These are phyloP conservation scores for Blastobotrys persicus DNA, from an alignment of 1,139 yeast genomes.

Conservation along the genomic window DNA sequence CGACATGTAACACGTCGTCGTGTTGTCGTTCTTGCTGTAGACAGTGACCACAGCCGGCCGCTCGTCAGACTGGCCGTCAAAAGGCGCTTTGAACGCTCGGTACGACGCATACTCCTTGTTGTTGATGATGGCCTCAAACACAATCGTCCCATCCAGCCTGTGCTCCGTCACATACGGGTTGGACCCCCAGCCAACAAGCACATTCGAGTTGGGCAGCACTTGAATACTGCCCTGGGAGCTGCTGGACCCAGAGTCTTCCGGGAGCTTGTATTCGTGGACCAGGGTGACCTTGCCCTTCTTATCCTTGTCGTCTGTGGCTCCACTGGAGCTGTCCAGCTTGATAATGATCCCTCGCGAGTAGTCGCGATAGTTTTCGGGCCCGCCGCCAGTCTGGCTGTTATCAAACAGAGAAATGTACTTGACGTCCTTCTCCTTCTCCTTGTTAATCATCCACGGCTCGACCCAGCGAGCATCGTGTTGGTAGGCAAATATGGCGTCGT, in stretches of 20 bases:
- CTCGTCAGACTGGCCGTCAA: constrained; percentile 7
- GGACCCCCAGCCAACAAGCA: constrained; percentile 44
- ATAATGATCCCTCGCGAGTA: constrained; percentile 13
- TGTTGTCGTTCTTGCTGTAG: background rate
- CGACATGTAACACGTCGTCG: constrained; percentile 11
- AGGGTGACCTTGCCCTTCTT: constrained; percentile 10
- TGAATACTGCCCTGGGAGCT: constrained; percentile 43
- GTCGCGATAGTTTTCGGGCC: constrained; percentile 8
- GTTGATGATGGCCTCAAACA: constrained; percentile 36
- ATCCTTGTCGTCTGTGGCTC: constrained; percentile 1
- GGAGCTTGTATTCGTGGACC: constrained; percentile 9
- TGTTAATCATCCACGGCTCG: constrained; percentile 11
- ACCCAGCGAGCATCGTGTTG: constrained; percentile 17
- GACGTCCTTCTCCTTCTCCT: constrained; percentile 7
- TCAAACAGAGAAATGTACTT: constrained; percentile 11
- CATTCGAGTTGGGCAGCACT: constrained; percentile 41
- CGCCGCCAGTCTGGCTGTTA: constrained; percentile 9
- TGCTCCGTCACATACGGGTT: constrained; percentile 43
- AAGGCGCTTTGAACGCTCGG: constrained; percentile 12
- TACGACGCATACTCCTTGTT: constrained; percentile 5
- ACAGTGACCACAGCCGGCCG: constrained; percentile 9
- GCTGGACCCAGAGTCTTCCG: background rate
- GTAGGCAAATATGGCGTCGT: constrained; percentile 12
- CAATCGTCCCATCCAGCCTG: constrained; percentile 33
- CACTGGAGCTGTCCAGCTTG: constrained; percentile 4